A percentile compares a stretch with the other conserved stretches of the same genome.
phyloP scores from a whole-genome alignment of 345 rosid genomes.

The Bruguiera sexangula region DNA sequence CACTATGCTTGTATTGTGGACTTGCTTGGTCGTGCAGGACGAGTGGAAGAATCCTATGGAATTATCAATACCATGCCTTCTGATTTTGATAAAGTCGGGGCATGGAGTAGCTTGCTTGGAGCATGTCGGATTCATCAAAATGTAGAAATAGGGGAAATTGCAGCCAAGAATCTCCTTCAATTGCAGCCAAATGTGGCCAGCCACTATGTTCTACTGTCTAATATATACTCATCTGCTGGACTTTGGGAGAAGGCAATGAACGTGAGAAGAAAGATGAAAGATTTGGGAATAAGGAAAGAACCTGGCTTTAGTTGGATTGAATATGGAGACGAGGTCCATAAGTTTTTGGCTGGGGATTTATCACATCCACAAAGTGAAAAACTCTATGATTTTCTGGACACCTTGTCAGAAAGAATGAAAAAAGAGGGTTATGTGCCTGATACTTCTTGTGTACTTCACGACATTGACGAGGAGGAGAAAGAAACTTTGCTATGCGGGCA shows the following conservation, averaged over 20 bases:
- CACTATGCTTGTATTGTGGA: constrained; percentile 87
- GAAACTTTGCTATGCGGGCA: constrained; percentile 81
- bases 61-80: constrained; percentile 52
- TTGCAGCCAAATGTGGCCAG: constrained; percentile 80
- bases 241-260: constrained; percentile 78
- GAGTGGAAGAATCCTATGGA: constrained; percentile 57
- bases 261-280: constrained; percentile 72
- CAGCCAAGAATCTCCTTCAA: constrained; percentile 56
- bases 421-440: constrained; percentile 80
- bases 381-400: constrained; percentile 54
- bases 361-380: constrained; percentile 69
- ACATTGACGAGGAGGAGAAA: constrained; percentile 71
- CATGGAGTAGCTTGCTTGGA: constrained; percentile 94
- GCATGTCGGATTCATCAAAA: constrained; percentile 66
- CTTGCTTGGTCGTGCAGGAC: constrained; percentile 86
- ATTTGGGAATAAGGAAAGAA: constrained; percentile 75
- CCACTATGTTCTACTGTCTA: constrained; percentile 85
- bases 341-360: constrained; percentile 72
- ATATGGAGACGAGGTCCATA: constrained; percentile 68
- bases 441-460: constrained; percentile 80
- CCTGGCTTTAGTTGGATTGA: constrained; percentile 98
- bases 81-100: constrained; percentile 50
- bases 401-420: constrained; percentile 61
- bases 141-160: constrained; percentile 71
- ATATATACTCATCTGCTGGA: constrained; percentile 71